Percentiles rank a stretch among this genome's conserved stretches.
These are phyloP conservation scores for Pythium periplocum DNA, from an alignment of 352 stramenopile genomes.

Conservation along the genomic window DNA sequence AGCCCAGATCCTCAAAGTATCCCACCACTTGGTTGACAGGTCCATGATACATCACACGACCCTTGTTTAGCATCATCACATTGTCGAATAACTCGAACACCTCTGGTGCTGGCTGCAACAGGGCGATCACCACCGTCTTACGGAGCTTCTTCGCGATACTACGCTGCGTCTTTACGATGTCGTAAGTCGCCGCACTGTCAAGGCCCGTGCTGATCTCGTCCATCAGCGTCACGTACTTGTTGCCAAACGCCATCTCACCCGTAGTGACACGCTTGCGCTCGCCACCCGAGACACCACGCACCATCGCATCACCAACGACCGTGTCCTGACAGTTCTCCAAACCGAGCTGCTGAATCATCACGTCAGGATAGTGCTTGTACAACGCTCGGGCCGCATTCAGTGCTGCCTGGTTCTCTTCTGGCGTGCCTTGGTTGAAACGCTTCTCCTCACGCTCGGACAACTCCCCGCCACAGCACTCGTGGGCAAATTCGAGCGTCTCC, in stretches of 20 bases:
- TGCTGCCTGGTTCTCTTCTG: slow-evolving; percentile 11
- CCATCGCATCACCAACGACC: too few species aligned
- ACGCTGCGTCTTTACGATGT: slow-evolving; percentile 28
- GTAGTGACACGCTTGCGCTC: too few species aligned
- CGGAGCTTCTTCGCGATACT: slow-evolving; percentile 28
- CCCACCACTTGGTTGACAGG: slow-evolving; percentile 5
- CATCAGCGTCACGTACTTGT: not conserved
- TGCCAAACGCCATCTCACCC: too few species aligned
- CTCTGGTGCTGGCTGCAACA: slow-evolving; percentile 85
- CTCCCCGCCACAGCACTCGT: slow-evolving; percentile 19
- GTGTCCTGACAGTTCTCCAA: not conserved
- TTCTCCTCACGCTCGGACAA: slow-evolving; percentile 6
- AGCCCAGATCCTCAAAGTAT: too few species aligned
- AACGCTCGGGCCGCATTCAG: slow-evolving; percentile 16
- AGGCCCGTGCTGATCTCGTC: slow-evolving; percentile 15
- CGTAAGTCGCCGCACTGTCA: slow-evolving; percentile 7
- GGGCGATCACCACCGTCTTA: slow-evolving; percentile 38
- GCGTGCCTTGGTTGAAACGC: slow-evolving; percentile 14
- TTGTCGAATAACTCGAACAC: slow-evolving; percentile 89
- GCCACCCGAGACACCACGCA: too few species aligned
- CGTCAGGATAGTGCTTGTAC: slow-evolving; percentile 27
- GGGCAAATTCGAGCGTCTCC: slow-evolving; percentile 13
- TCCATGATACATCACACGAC: slow-evolving; percentile 23
- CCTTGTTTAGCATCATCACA: slow-evolving; percentile 63
- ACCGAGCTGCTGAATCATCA: slow-evolving; percentile 31